Base-by-base conservation (phyloP, 495 filamentous ascomycete genomes). In the Trichoderma virens region DNA sequence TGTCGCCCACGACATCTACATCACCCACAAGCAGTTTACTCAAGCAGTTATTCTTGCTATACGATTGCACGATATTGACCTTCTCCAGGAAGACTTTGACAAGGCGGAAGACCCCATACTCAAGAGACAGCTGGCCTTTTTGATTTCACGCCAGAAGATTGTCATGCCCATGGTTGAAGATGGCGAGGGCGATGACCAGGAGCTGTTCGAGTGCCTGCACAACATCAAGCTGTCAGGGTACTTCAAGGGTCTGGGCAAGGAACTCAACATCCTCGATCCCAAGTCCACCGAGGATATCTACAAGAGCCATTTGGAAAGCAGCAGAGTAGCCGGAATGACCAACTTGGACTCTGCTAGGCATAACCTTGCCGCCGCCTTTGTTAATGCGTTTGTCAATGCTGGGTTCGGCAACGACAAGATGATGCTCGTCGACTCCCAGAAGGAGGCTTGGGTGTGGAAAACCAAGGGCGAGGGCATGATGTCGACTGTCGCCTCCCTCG, bases 271-370 rank as follows among this genome's bases (percentile, higher is more conserved):
- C 54, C 80, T 99, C 39, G 94, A 98, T 59, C 94, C 94, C 20
- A 96, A 96, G 76, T 93, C 91, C 65, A 92, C 93, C 4, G 94
- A 99, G 76, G 94, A 99, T 71, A 99, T 99, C 69, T 99, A 99
- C 82, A 99, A 99, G 82, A 96, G 91, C 65, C 95, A 99, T 74
- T 82, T 99, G 18, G 94, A 99, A 75, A 97, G 89, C 79, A 94
- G 87, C 65, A 85, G 94, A 59, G 92, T 92, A 59, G 90, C 91
- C 28, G 93, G 93, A 28, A 80, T 95, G 73, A 97, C 92, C 20
- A 97, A 96, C 71, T 85, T 95, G 35, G 94, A 98, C 75, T 97
- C 93, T 16, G 93, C 94, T 41, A 81, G 92, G 66, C 92, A 98
- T 80, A 99, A 98, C 69, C 82, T 99, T 63, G 93, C 94, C 8